Evolutionary conservation across 257 asterid species (phyloP).

Genomic region (Solanum sitiens): DNA sequence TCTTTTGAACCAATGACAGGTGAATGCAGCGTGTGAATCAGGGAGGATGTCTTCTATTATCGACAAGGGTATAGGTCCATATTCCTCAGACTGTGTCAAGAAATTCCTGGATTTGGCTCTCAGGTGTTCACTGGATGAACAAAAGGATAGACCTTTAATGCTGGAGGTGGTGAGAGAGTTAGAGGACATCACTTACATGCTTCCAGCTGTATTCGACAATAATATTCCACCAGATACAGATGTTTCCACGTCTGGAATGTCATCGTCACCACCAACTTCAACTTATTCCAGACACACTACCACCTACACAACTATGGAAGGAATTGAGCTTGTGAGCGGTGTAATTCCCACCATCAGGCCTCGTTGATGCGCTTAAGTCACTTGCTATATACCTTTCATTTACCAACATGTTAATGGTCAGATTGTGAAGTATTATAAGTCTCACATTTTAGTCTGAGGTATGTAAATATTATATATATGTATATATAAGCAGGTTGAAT

Average conservation of each 20-base stretch:
- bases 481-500: not conserved
- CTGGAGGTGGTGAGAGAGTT: conserved; percentile 25
- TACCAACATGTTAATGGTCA: not conserved
- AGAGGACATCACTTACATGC: conserved; percentile 12
- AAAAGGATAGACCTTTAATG: conserved; percentile 25
- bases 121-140: conserved; percentile 22
- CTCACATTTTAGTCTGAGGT: not conserved
- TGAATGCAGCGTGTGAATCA: not conserved
- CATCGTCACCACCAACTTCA: conserved; percentile 1
- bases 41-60: conserved; percentile 17
- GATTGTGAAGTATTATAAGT: not conserved
- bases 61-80: conserved; percentile 19
- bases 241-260: not conserved
- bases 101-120: conserved; percentile 22
- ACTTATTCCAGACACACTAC: conserved; percentile 3
- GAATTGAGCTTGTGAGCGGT: conserved; percentile 25
- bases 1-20: not conserved
- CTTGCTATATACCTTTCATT: not conserved
- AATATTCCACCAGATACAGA: not conserved
- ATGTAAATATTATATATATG: not conserved
- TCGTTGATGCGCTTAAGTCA: conserved; percentile 2
- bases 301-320: conserved; percentile 16
- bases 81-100: conserved; percentile 23
- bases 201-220: conserved; percentile 15
- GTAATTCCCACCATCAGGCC: conserved; percentile 19